Evolutionary conservation across 306 rosid genomes (phyloP).

Genomic region (Malus orientalis): DNA sequence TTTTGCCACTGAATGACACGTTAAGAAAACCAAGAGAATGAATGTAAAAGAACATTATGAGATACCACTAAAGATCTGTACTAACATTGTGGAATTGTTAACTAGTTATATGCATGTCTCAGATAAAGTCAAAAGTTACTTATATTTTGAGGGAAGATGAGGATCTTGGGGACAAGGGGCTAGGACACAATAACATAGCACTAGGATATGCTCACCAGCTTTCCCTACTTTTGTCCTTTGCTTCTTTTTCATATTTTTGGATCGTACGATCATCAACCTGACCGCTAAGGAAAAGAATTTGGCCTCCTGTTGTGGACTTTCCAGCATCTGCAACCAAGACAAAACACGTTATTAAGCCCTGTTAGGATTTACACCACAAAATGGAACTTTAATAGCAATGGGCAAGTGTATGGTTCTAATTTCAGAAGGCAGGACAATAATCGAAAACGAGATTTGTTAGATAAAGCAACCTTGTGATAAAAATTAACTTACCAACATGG

Average conservation of each 20-base stretch:
- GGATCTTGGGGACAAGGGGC: neutral
- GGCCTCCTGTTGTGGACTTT: constrained; percentile 97
- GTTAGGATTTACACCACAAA: neutral
- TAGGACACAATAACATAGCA: neutral
- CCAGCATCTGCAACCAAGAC: constrained; percentile 72
- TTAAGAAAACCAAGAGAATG: neutral
- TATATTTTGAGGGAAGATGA: neutral
- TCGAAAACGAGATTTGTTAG: neutral
- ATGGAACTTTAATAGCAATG: neutral
- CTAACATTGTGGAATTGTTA: neutral
- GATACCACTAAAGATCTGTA: neutral
- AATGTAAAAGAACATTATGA: neutral
- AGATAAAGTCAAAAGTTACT: neutral
- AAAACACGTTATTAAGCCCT: neutral
- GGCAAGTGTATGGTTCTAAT: neutral
- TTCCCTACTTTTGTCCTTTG: constrained; percentile 97
- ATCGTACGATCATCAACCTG: constrained; percentile 97
- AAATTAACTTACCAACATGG: constrained; percentile 71
- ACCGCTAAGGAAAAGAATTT: constrained; percentile 94
- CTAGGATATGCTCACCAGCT: constrained; percentile 68
- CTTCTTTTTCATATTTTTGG: constrained; percentile 96
- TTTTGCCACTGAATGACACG: neutral
- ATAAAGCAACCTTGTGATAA: neutral
- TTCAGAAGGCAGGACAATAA: too few species aligned
- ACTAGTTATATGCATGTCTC: neutral